These are phyloP conservation scores for Tricharina praecox DNA, from an alignment of 495 filamentous ascomycete genomes.

Conservation along the genomic window DNA sequence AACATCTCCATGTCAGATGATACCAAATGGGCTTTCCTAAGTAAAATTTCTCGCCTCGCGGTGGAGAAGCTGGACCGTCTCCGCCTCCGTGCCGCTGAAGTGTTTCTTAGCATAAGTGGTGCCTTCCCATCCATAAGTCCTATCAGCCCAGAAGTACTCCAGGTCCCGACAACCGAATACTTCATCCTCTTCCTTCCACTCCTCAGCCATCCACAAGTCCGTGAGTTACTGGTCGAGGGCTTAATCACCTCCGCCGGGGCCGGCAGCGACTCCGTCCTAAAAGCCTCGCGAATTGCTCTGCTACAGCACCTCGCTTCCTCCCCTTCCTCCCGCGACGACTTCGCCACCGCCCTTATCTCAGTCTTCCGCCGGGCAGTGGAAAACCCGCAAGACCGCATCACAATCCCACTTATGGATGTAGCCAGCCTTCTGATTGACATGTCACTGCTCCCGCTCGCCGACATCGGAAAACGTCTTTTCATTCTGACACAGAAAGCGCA, in stretches of 20 bases:
- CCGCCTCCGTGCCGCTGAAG: slow-evolving; percentile 45
- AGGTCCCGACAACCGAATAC: too few relatives aligned
- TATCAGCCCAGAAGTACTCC: slow-evolving; percentile 30
- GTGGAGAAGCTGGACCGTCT: slow-evolving; percentile 83
- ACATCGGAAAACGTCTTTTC: slow-evolving; percentile 33
- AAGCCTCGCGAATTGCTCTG: slow-evolving; percentile 54
- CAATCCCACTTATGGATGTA: slow-evolving; percentile 59
- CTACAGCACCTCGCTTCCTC: slow-evolving; percentile 29
- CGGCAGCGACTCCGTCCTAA: slow-evolving; percentile 65
- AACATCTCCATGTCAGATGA: background rate
- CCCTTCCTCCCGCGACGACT: slow-evolving; percentile 21
- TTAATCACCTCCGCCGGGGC: slow-evolving; percentile 65
- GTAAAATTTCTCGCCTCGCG: slow-evolving; percentile 46
- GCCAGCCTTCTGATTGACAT: slow-evolving; percentile 53
- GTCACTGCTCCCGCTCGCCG: slow-evolving; percentile 4
- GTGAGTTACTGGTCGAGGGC: slow-evolving; percentile 45
- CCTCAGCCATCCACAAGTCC: slow-evolving; percentile 15
- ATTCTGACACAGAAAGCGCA: slow-evolving; percentile 56
- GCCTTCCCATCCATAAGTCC: background rate
- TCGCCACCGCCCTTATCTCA: slow-evolving; percentile 27
- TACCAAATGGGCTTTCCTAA: slow-evolving; percentile 12
- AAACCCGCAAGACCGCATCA: slow-evolving; percentile 40
- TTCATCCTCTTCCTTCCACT: slow-evolving; percentile 36
- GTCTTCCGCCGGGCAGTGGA: slow-evolving; percentile 5
- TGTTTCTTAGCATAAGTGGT: slow-evolving; percentile 28